Percentiles rank a stretch among this genome's conserved stretches.
Evolutionary conservation across 495 filamentous ascomycete genomes (phyloP).

Genomic region (Aspergillus baeticus): DNA sequence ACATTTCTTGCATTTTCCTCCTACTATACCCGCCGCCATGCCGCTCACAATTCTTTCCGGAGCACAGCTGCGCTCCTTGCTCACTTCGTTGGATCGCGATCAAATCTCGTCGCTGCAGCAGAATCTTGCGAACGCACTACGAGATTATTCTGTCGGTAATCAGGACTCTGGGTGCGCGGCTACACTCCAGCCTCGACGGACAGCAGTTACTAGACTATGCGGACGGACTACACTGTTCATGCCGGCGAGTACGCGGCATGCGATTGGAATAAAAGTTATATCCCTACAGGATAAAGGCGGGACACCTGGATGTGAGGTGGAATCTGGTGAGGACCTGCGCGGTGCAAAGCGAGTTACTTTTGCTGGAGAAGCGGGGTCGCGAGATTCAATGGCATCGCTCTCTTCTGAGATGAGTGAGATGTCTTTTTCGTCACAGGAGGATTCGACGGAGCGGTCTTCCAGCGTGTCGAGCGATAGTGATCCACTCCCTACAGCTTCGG

Average conservation of each 20-base stretch:
- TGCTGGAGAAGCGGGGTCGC: conserved; percentile 13
- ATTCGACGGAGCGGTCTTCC: conserved; percentile 1
- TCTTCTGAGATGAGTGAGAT: conserved; percentile 42
- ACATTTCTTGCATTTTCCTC: neutral
- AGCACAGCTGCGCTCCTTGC: conserved; percentile 63
- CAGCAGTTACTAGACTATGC: conserved; percentile 64
- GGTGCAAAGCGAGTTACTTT: conserved; percentile 18
- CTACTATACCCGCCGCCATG: conserved; percentile 45
- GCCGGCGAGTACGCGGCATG: conserved; percentile 67
- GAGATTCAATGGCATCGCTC: conserved; percentile 37
- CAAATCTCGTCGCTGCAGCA: conserved; percentile 66
- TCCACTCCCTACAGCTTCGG: conserved; percentile 32
- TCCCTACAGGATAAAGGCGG: conserved; percentile 43
- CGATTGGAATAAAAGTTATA: conserved; percentile 63
- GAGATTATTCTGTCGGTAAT: conserved; percentile 76
- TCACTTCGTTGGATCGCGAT: conserved; percentile 67
- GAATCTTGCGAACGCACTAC: conserved; percentile 70
- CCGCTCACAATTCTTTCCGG: conserved; percentile 75
- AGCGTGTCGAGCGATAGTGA: conserved; percentile 19
- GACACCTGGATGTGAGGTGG: conserved; percentile 34
- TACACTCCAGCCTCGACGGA: conserved; percentile 74
- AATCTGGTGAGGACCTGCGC: conserved; percentile 17
- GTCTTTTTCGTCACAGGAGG: conserved; percentile 39
- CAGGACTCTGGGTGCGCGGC: conserved; percentile 57
- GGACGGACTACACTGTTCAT: conserved; percentile 88